Evolutionary conservation across 169 alveolate species (phyloP).

Genomic region (Perkinsus olseni): DNA sequence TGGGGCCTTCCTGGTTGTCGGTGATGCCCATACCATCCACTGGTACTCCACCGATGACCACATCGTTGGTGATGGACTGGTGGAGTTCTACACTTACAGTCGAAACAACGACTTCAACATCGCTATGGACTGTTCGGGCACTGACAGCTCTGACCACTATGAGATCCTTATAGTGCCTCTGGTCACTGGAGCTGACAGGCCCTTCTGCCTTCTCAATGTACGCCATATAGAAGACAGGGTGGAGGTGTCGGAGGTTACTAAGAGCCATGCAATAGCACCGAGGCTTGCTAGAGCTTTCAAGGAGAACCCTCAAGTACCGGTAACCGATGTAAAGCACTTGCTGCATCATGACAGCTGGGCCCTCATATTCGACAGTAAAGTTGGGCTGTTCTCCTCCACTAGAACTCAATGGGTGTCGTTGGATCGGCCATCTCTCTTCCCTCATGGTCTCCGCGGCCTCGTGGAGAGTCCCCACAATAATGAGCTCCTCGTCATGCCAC

Average conservation of each 20-base stretch:
- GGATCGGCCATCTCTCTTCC: not conserved
- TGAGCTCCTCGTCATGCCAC: not conserved
- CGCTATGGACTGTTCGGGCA: not conserved
- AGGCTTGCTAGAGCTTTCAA: not conserved
- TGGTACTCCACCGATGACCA: not conserved
- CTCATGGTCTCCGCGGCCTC: not conserved
- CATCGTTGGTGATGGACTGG: not conserved
- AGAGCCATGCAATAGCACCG: not conserved
- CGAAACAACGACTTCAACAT: not conserved
- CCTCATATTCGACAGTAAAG: not conserved
- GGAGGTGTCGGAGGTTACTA: not conserved
- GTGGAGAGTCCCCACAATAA: not conserved
- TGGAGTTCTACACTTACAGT: not conserved
- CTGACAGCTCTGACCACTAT: not conserved
- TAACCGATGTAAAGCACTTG: not conserved
- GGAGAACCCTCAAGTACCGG: not conserved
- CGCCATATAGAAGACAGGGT: not conserved
- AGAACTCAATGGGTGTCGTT: not conserved
- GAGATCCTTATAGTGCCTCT: not conserved
- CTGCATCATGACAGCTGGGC: not conserved
- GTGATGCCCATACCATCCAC: not conserved
- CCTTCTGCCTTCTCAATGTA: not conserved
- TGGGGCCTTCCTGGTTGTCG: not conserved
- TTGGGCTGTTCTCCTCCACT: not conserved
- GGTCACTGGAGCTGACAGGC: not conserved